phyloP scores from a whole-genome alignment of 768 basidiomycete species.

The Mycena amicta region DNA sequence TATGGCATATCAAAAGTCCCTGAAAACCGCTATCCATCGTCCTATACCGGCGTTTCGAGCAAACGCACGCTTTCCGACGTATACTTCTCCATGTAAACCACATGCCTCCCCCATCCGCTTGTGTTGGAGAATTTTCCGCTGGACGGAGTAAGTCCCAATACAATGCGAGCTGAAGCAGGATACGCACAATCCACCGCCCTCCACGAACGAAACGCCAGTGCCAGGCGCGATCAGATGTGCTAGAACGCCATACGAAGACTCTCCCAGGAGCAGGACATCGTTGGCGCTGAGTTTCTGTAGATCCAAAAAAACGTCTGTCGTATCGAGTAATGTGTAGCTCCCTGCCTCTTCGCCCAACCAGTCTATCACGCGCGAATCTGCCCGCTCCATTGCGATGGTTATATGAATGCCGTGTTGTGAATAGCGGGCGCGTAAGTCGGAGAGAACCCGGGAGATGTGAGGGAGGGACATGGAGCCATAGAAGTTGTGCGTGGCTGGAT shows the following conservation, averaged over 20 bases:
- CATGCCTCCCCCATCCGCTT: neutral
- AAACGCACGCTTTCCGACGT: neutral
- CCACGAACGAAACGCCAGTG: neutral
- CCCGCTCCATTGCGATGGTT: slow-evolving; percentile 11
- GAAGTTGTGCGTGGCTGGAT: neutral
- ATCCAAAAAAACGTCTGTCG: neutral
- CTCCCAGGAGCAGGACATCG: neutral
- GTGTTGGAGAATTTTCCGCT: slow-evolving; percentile 1
- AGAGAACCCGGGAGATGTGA: slow-evolving; percentile 33
- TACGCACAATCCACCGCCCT: slow-evolving; percentile 1
- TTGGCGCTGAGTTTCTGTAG: neutral
- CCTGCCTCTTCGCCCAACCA: neutral
- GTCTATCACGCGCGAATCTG: neutral
- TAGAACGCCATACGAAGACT: neutral
- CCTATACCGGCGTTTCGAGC: neutral
- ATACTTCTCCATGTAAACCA: neutral
- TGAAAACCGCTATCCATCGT: too few relatives aligned
- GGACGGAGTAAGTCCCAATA: too few relatives aligned
- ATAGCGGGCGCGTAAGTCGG: slow-evolving; percentile 43
- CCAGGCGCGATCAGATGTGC: neutral
- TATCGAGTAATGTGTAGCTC: neutral
- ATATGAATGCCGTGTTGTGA: slow-evolving; percentile 19
- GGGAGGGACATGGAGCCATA: slow-evolving; percentile 5
- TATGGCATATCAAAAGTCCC: too few relatives aligned
- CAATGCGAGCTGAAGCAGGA: too few relatives aligned